Conservation (phyloP, 2,329 filamentous ascomycete genomes). For the Stylonectria norvegica region DNA sequence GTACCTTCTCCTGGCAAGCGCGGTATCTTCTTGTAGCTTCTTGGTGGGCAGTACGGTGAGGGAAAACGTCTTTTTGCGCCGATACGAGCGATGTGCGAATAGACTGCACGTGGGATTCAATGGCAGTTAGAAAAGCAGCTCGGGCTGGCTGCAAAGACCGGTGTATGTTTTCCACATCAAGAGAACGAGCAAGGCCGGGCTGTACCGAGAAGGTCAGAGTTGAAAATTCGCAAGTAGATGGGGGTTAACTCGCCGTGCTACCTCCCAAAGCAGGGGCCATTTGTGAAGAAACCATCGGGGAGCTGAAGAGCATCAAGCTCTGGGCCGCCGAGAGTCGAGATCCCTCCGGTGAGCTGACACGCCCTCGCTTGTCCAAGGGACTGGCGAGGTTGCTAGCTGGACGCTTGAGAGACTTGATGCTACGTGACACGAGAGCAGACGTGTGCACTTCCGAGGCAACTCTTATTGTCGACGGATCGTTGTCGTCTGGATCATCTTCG, state of each 20-base stretch:
- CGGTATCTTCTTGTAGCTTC: conserved; percentile 23
- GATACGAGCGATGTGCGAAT: conserved; percentile 21
- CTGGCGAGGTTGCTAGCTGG: conserved; percentile 17
- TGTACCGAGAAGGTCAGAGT: conserved; percentile 1
- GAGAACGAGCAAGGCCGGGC: conserved; percentile 17
- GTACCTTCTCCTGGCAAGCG: conserved; percentile 16
- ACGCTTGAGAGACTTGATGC: conserved; percentile 21
- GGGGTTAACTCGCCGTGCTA: conserved; percentile 14
- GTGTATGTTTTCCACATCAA: conserved; percentile 20
- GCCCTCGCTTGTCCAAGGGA: conserved; percentile 22
- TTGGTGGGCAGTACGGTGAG: conserved; percentile 25
- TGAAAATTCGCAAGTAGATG: not conserved
- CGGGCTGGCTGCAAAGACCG: conserved; percentile 23
- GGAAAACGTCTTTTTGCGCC: conserved; percentile 26
- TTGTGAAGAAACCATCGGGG: conserved; percentile 28
- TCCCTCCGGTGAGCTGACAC: conserved; percentile 25
- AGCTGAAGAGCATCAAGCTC: conserved; percentile 29
- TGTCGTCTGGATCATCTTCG: conserved; percentile 21
- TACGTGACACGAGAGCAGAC: conserved; percentile 23
- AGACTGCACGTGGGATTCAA: conserved; percentile 22
- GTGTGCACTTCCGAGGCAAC: conserved; percentile 25
- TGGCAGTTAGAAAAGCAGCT: conserved; percentile 16
- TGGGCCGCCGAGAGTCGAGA: conserved; percentile 28
- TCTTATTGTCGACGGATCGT: conserved; percentile 26
- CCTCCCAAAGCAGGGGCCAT: conserved; percentile 21